These are phyloP conservation scores for Selaginella tamariscina DNA, from an alignment of 75 land plant genomes.

Conservation along the genomic window DNA sequence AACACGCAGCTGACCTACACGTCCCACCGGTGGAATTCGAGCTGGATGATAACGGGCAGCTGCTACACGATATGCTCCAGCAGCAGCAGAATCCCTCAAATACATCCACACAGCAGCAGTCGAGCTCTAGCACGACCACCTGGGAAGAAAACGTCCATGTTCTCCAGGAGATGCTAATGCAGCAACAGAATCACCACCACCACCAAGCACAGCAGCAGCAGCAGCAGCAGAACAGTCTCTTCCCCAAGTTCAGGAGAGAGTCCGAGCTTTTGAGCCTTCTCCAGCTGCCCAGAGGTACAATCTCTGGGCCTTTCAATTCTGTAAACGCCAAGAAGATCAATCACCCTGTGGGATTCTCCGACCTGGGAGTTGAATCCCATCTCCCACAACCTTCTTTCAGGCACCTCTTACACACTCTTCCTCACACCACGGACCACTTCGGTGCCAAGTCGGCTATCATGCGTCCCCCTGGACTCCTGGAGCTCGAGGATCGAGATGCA, in stretches of 20 bases:
- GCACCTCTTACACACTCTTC: conserved; percentile 13
- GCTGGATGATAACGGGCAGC: conserved; percentile 16
- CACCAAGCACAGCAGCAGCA: conserved; percentile 19
- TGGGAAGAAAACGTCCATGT: conserved; percentile 38
- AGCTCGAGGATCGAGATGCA: conserved; percentile 8
- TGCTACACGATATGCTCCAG: conserved; percentile 16
- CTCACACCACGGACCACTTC: conserved; percentile 13
- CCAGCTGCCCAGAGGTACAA: conserved; percentile 25
- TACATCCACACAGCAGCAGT: conserved; percentile 3
- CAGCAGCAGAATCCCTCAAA: conserved; percentile 6
- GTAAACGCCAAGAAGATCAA: neutral
- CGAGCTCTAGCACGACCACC: conserved; percentile 15
- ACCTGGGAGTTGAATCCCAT: neutral
- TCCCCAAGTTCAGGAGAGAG: conserved; percentile 16
- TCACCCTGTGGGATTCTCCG: conserved; percentile 13
- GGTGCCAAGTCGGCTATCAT: neutral
- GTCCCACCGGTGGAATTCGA: conserved; percentile 7
- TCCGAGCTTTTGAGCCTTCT: conserved; percentile 33
- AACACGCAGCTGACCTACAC: neutral
- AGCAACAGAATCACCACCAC: conserved; percentile 16
- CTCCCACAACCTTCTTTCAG: conserved; percentile 16
- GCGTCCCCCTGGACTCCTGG: conserved; percentile 3
- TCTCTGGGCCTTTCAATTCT: conserved; percentile 18
- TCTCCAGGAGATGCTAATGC: conserved; percentile 33
- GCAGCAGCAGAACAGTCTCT: neutral